phyloP scores from a whole-genome alignment of 768 basidiomycete species.

The Mycena capillaripes region DNA sequence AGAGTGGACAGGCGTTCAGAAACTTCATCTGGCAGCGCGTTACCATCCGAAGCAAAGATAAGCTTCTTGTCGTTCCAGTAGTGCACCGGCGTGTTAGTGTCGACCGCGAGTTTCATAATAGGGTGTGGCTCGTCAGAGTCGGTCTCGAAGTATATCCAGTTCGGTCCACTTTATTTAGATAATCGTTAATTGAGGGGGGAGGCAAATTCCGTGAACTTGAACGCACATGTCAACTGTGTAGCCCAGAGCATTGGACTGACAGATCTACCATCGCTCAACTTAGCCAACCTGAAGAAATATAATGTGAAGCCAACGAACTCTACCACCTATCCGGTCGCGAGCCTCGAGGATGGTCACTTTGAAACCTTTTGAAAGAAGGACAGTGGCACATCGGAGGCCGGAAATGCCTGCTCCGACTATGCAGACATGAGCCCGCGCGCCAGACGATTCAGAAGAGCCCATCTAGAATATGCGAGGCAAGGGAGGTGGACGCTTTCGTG shows the following conservation, averaged over 20 bases:
- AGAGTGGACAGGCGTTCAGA: conserved; percentile 36
- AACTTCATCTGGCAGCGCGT: conserved; percentile 22
- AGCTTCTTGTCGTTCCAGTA: conserved; percentile 38
- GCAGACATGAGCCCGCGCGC: conserved; percentile 29
- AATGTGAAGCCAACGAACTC: conserved; percentile 24
- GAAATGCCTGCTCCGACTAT: conserved; percentile 40
- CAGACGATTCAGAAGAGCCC: neutral
- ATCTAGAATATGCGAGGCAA: neutral
- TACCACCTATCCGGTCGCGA: conserved; percentile 39
- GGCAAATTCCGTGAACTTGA: neutral
- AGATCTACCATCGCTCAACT: conserved; percentile 25
- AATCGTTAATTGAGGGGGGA: neutral
- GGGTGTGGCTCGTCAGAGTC: conserved; percentile 38
- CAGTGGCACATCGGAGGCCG: conserved; percentile 35
- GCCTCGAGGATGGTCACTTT: conserved; percentile 39
- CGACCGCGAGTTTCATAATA: conserved; percentile 36
- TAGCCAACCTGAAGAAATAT: neutral
- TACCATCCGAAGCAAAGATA: conserved; percentile 32
- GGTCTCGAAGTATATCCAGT: conserved; percentile 38
- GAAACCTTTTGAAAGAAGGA: conserved; percentile 34
- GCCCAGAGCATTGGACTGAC: conserved; percentile 37
- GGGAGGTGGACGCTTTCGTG: neutral
- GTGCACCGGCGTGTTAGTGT: conserved; percentile 37
- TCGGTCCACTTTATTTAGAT: conserved; percentile 37
- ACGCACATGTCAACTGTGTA: conserved; percentile 37